Conservation (phyloP, 73 alveolate species). For the Stentor coeruleus region DNA sequence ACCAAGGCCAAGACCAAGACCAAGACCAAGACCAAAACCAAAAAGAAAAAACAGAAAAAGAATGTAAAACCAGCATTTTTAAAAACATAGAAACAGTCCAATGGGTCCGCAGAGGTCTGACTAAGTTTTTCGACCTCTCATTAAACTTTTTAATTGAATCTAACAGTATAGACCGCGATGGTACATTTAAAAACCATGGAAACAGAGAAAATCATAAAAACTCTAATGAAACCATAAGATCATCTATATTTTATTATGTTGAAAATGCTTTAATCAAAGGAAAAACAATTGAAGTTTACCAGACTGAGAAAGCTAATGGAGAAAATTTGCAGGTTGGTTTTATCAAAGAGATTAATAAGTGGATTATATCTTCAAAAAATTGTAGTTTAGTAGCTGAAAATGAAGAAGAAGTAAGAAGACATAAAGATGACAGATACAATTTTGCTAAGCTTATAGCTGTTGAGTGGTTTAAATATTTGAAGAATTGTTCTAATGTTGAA, state of each 20-base stretch:
- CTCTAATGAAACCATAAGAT: conserved; percentile 22
- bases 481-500: conserved; percentile 54
- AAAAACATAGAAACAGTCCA: neutral
- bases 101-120: conserved; percentile 60
- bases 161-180: conserved; percentile 24
- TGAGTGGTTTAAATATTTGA: conserved; percentile 78
- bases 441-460: conserved; percentile 85
- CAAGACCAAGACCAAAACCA: neutral
- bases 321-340: conserved; percentile 88
- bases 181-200: conserved; percentile 32
- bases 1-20: conserved; percentile 28
- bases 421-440: conserved; percentile 36
- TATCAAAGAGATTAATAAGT: conserved; percentile 58
- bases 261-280: conserved; percentile 45
- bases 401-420: conserved; percentile 57
- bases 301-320: conserved; percentile 92
- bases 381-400: conserved; percentile 67
- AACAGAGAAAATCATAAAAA: conserved; percentile 27
- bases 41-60: too few relatives aligned
- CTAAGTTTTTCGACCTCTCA: conserved; percentile 58
- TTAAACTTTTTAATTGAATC: neutral
- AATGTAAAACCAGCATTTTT: too few relatives aligned
- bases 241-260: conserved; percentile 37
- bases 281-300: conserved; percentile 56
- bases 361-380: conserved; percentile 91